A percentile compares a stretch with the other conserved stretches of the same genome.
phyloP scores from a whole-genome alignment of 768 basidiomycete species.

The Termitomyces sp. region DNA sequence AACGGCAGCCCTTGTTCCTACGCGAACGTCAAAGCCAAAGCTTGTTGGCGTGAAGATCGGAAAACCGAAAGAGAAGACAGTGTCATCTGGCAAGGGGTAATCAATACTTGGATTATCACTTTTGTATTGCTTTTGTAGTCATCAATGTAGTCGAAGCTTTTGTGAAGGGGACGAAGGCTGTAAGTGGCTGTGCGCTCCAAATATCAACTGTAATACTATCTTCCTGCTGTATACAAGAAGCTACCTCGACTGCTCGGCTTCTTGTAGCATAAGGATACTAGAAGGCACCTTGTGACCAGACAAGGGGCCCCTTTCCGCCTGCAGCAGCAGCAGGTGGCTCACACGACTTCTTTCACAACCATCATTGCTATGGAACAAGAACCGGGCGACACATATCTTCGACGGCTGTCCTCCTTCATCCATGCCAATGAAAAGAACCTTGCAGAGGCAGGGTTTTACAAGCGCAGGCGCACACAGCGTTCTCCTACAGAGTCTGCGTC shows the following conservation, averaged over 20 bases:
- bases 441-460: slow-evolving; percentile 57
- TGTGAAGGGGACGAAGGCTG: not conserved
- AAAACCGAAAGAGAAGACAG: slow-evolving; percentile 29
- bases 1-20: not conserved
- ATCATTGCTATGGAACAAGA: slow-evolving; percentile 38
- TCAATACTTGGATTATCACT: not conserved
- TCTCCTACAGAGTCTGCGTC: slow-evolving; percentile 31
- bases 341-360: slow-evolving; percentile 14
- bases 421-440: slow-evolving; percentile 69
- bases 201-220: not conserved
- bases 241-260: not conserved
- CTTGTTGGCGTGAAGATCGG: slow-evolving; percentile 40
- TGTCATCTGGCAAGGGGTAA: slow-evolving; percentile 5
- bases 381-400: slow-evolving; percentile 74
- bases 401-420: slow-evolving; percentile 67
- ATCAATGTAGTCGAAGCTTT: not conserved
- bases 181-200: not conserved
- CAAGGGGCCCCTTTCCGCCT: slow-evolving; percentile 8
- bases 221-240: slow-evolving; percentile 1
- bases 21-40: slow-evolving; percentile 21
- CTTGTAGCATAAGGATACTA: not conserved
- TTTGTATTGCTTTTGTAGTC: not conserved
- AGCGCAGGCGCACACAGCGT: slow-evolving; percentile 43
- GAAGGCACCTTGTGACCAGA: slow-evolving; percentile 8
- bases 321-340: slow-evolving; percentile 11